These are phyloP conservation scores for Posidonia oceanica DNA, from an alignment of 116 monocot species.

Conservation along the genomic window DNA sequence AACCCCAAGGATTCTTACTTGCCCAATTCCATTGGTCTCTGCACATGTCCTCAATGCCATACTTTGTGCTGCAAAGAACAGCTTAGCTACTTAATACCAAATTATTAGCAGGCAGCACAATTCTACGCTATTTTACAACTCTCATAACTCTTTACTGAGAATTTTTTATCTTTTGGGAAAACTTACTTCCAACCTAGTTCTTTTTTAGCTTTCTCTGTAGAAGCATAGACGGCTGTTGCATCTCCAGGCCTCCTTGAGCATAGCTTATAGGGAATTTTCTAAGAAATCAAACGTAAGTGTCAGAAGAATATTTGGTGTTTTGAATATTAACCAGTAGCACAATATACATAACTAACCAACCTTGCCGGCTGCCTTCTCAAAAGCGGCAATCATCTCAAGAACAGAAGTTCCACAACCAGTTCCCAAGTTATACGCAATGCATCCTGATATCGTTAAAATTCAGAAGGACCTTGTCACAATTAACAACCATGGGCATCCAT, in stretches of 20 bases:
- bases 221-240: constrained; percentile 41
- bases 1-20: constrained; percentile 50
- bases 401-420: constrained; percentile 65
- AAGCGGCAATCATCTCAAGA: constrained; percentile 78
- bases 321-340: background rate
- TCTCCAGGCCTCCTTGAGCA: constrained; percentile 35
- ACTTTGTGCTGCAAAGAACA: constrained; percentile 27
- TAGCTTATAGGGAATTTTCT: constrained; percentile 44
- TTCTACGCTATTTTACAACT: background rate
- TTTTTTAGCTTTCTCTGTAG: constrained; percentile 35
- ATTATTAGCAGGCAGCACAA: no score
- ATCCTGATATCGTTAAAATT: constrained; percentile 24
- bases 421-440: constrained; percentile 71
- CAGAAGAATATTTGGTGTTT: background rate
- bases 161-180: background rate
- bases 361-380: constrained; percentile 74
- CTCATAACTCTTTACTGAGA: background rate
- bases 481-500: no score
- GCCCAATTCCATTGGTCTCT: constrained; percentile 65
- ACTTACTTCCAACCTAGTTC: constrained; percentile 51
- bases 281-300: background rate
- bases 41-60: constrained; percentile 48
- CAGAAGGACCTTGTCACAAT: no score
- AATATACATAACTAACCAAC: constrained; percentile 9
- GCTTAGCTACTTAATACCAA: no score